These are phyloP conservation scores for Botrytis hyacinthi DNA, from an alignment of 2,329 filamentous ascomycete genomes.

Conservation along the genomic window DNA sequence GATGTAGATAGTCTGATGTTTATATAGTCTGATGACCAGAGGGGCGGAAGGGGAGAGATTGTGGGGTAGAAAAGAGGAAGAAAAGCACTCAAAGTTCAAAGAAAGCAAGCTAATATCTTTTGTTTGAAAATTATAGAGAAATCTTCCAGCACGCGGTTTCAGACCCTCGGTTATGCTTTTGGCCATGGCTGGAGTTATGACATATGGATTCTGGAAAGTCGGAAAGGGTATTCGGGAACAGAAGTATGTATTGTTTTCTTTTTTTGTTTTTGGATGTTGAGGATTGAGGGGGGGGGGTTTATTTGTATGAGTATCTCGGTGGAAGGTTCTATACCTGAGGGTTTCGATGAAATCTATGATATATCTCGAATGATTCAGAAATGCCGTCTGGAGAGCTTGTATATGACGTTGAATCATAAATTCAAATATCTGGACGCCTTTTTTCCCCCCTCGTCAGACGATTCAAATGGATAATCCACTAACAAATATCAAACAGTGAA, in stretches of 20 bases:
- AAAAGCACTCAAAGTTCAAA: neutral
- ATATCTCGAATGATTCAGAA: too few relatives aligned
- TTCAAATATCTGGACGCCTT: neutral
- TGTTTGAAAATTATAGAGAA: conserved; percentile 59
- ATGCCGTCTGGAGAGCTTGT: neutral
- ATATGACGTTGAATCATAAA: neutral
- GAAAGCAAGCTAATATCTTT: neutral
- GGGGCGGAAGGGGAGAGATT: neutral
- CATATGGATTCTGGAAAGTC: conserved; percentile 86
- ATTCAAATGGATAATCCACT: conserved; percentile 1
- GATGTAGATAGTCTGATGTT: neutral
- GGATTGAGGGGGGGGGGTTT: neutral
- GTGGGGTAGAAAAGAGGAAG: neutral
- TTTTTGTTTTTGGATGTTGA: neutral
- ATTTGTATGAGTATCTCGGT: neutral
- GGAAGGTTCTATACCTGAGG: neutral
- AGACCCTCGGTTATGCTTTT: conserved; percentile 75
- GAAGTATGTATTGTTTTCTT: conserved; percentile 50
- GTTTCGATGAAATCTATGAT: neutral
- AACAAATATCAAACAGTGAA: conserved; percentile 59
- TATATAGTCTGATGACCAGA: neutral
- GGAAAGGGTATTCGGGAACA: conserved; percentile 83
- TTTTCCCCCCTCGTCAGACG: neutral
- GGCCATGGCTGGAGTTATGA: conserved; percentile 75
- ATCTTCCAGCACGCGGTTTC: conserved; percentile 89